Percentiles rank a stretch among this genome's conserved stretches.
Conservation (phyloP, 106 monocot species). For the Agapanthus africanus region DNA sequence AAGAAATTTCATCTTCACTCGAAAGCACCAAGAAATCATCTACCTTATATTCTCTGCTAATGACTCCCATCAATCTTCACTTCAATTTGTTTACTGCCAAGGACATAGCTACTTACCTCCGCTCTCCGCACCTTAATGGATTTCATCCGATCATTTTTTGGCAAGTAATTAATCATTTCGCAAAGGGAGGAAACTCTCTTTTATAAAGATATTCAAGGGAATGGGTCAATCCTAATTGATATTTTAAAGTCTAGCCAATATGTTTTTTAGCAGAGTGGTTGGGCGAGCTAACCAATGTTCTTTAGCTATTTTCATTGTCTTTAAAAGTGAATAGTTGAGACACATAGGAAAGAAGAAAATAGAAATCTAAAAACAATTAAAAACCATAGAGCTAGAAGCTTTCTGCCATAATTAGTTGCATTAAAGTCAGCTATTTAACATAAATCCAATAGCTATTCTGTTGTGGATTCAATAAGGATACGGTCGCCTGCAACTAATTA, state of each 20-base stretch:
- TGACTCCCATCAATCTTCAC: background rate
- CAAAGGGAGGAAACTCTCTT: too few species aligned
- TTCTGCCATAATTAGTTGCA: background rate
- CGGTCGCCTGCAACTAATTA: too few species aligned
- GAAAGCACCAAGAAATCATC: too few species aligned
- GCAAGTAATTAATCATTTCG: too few species aligned
- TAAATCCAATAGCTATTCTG: too few species aligned
- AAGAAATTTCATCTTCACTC: background rate
- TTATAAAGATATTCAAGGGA: too few species aligned
- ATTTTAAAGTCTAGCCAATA: too few species aligned
- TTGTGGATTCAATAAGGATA: too few species aligned
- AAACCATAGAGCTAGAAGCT: background rate
- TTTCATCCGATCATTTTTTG: too few species aligned
- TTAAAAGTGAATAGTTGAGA: background rate
- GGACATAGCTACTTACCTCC: background rate
- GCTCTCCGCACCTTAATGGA: background rate
- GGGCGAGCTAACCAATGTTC: too few species aligned
- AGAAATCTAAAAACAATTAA: background rate
- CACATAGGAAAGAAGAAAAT: background rate
- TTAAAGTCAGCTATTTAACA: background rate
- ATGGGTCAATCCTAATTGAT: background rate
- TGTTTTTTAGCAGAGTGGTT: too few species aligned
- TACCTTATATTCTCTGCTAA: too few species aligned
- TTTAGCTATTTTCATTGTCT: background rate
- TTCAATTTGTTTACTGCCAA: background rate